Evolutionary conservation across 164 flowering plant species (phyloP).

Genomic region (Aristolochia contorta): DNA sequence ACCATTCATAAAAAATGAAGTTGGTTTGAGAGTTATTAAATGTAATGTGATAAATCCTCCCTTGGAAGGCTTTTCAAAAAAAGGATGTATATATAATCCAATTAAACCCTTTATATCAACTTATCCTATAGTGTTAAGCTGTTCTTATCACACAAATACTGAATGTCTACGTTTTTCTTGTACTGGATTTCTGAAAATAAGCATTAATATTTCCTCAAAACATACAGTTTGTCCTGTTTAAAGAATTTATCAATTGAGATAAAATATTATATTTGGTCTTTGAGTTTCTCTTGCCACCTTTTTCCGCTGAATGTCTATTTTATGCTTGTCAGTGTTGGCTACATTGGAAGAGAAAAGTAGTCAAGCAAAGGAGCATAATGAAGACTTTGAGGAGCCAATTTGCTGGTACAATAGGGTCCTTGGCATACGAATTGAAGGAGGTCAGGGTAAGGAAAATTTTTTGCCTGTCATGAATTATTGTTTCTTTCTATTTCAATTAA

Average conservation of each 20-base stretch:
- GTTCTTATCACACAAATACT: too few relatives aligned
- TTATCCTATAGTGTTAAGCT: too few relatives aligned
- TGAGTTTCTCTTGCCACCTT: neutral
- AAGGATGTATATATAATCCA: too few relatives aligned
- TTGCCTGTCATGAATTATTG: neutral
- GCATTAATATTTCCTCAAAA: too few relatives aligned
- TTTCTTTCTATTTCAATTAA: neutral
- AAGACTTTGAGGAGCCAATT: conserved; percentile 55
- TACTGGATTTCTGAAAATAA: neutral
- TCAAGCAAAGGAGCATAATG: conserved; percentile 21
- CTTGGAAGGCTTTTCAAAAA: too few relatives aligned
- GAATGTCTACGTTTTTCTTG: too few relatives aligned
- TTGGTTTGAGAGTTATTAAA: too few relatives aligned
- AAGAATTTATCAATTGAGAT: neutral
- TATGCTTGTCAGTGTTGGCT: conserved; percentile 25
- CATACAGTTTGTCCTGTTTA: neutral
- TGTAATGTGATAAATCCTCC: too few relatives aligned
- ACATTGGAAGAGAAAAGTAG: conserved; percentile 31
- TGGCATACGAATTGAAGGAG: conserved; percentile 72
- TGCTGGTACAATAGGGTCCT: conserved; percentile 83
- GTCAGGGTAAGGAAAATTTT: conserved; percentile 48
- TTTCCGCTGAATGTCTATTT: conserved; percentile 1
- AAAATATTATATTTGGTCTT: neutral
- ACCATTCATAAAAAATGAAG: too few relatives aligned
- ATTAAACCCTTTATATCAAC: too few relatives aligned